These are phyloP conservation scores for Fusarium austroafricanum DNA, from an alignment of 2,329 filamentous ascomycete species.

Conservation along the genomic window DNA sequence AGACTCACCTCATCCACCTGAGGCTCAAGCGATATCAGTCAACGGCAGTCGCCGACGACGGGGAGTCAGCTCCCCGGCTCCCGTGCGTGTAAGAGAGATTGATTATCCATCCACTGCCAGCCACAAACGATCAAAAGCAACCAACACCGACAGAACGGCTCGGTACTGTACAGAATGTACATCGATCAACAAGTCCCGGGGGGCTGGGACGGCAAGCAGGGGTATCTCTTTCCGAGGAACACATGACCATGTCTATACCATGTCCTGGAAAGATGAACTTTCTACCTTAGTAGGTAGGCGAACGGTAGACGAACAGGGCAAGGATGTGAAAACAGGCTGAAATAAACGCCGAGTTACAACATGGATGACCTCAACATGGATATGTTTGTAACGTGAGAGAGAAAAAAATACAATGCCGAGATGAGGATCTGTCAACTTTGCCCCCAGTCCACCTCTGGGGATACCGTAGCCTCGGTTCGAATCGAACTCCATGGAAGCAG, in stretches of 20 bases:
- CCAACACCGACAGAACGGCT: conserved; percentile 20
- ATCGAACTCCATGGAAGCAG: background rate
- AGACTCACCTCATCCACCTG: conserved; percentile 1
- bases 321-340: conserved; percentile 27
- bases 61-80: conserved; percentile 10
- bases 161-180: conserved; percentile 13
- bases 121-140: conserved; percentile 1
- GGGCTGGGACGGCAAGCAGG: conserved; percentile 38
- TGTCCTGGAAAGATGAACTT: background rate
- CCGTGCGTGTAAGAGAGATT: conserved; percentile 24
- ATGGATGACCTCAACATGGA: background rate
- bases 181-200: conserved; percentile 28
- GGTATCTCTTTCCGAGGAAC: conserved; percentile 16
- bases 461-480: conserved; percentile 1
- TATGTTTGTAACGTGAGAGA: background rate
- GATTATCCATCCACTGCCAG: conserved; percentile 5
- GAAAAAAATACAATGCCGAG: conserved; percentile 21
- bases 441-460: conserved; percentile 1
- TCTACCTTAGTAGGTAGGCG: conserved; percentile 1
- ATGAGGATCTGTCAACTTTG: conserved; percentile 11
- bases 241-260: conserved; percentile 1
- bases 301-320: conserved; percentile 4
- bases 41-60: conserved; percentile 15
- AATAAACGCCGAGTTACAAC: conserved; percentile 22
- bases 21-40: conserved; percentile 15